phyloP scores from a whole-genome alignment of 1,284 basidiomycete species.

The Pholiota adiposa region DNA sequence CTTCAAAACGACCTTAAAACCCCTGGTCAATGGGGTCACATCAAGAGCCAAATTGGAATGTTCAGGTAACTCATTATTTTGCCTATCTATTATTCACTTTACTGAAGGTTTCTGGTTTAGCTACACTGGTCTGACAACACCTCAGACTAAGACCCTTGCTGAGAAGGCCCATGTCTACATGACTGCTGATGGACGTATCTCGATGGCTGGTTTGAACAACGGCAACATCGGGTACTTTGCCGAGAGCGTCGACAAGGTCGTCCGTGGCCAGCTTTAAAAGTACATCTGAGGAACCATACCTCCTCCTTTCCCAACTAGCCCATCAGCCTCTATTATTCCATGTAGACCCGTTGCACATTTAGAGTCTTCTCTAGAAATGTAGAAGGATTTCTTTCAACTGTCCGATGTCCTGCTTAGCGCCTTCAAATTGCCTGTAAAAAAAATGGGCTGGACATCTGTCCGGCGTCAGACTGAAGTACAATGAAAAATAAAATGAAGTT shows the following conservation, averaged over 20 bases:
- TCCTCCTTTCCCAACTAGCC: slow-evolving; percentile 3
- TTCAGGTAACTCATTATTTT: slow-evolving; percentile 63
- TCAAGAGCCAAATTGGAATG: slow-evolving; percentile 97
- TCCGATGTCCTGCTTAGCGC: background rate
- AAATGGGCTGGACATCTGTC: background rate
- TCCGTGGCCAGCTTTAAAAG: slow-evolving; percentile 76
- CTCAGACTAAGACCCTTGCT: slow-evolving; percentile 87
- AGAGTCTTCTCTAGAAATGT: background rate
- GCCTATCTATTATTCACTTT: slow-evolving; percentile 14
- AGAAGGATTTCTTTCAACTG: background rate
- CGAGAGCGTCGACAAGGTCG: slow-evolving; percentile 81
- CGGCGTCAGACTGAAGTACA: too few species aligned
- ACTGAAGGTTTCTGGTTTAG: slow-evolving; percentile 41
- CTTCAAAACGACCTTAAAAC: slow-evolving; percentile 85
- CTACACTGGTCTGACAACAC: slow-evolving; percentile 85
- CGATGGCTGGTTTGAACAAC: slow-evolving; percentile 94
- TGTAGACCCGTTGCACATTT: slow-evolving; percentile 10
- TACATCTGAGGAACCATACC: slow-evolving; percentile 10
- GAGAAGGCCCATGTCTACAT: slow-evolving; percentile 96
- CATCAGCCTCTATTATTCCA: slow-evolving; percentile 11
- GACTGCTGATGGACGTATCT: slow-evolving; percentile 89
- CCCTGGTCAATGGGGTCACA: slow-evolving; percentile 95
- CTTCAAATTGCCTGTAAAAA: too few species aligned
- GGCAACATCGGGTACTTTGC: slow-evolving; percentile 93
- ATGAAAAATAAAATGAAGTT: background rate